phyloP scores from a whole-genome alignment of 192 early-diverging fungal genomes.

The Geranomyces variabilis region DNA sequence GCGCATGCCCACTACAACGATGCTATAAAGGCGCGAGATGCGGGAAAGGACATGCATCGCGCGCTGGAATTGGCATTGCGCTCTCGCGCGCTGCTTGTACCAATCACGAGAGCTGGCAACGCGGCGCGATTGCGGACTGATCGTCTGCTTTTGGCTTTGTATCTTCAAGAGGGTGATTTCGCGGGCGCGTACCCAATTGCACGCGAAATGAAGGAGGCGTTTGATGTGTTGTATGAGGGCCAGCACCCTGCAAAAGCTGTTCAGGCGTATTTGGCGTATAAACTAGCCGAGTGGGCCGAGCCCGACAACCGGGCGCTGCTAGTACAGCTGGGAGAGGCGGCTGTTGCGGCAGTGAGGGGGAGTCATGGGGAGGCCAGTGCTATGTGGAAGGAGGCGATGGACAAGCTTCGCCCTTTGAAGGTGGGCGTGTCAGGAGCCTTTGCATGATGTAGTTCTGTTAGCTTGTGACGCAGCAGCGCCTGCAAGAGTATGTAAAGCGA shows the following conservation, averaged over 20 bases:
- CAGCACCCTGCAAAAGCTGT: slow-evolving; percentile 4
- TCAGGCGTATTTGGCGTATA: neutral
- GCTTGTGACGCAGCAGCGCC: too few relatives aligned
- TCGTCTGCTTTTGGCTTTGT: neutral
- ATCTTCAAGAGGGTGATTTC: neutral
- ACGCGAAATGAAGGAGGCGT: neutral
- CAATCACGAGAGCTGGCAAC: neutral
- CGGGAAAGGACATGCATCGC: neutral
- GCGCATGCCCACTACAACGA: neutral
- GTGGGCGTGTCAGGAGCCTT: too few relatives aligned
- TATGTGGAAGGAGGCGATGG: neutral
- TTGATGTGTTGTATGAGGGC: neutral
- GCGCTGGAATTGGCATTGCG: neutral
- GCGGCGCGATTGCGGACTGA: neutral
- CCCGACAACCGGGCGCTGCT: neutral
- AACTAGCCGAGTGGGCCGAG: neutral
- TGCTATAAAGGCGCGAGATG: neutral
- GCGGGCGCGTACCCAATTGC: neutral
- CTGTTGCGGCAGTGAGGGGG: neutral
- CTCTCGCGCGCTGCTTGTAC: neutral
- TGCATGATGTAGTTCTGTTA: too few relatives aligned
- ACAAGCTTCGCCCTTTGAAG: neutral
- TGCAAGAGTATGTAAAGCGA: too few relatives aligned
- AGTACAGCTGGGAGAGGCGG: neutral
- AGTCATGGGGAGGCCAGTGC: slow-evolving; percentile 1